A percentile compares a stretch with the other conserved stretches of the same genome.
phyloP scores from a whole-genome alignment of 2,329 filamentous ascomycete genomes.

The Aspergillus hortae region DNA sequence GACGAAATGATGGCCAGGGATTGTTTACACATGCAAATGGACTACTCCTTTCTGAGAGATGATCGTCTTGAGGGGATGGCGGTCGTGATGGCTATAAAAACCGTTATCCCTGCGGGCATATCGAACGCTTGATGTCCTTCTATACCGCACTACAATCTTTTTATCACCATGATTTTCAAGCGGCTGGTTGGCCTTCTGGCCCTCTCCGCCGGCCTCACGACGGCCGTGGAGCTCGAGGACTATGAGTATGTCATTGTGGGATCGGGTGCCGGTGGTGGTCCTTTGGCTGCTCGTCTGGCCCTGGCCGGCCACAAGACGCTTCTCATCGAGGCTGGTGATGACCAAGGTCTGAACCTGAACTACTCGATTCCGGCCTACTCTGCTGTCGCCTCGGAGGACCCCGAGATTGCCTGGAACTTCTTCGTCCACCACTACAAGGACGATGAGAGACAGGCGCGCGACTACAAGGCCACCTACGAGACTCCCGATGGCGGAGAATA shows the following conservation, averaged over 20 bases:
- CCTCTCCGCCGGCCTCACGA: constrained; percentile 4
- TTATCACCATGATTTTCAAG: constrained; percentile 1
- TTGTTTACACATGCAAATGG: neutral
- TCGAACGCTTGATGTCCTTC: neutral
- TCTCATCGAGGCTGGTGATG: constrained; percentile 38
- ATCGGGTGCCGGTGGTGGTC: constrained; percentile 35
- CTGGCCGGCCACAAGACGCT: constrained; percentile 33
- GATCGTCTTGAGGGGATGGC: neutral
- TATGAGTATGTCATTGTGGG: constrained; percentile 41
- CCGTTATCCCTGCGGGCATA: neutral
- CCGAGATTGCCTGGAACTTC: constrained; percentile 31
- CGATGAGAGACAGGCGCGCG: constrained; percentile 23
- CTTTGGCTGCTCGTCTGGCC: constrained; percentile 34
- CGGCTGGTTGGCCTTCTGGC: constrained; percentile 4
- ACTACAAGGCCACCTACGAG: constrained; percentile 40
- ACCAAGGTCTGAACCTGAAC: constrained; percentile 29
- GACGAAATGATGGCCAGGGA: neutral
- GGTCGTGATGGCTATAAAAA: neutral
- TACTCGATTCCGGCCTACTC: constrained; percentile 28
- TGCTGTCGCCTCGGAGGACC: constrained; percentile 27
- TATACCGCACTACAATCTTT: neutral
- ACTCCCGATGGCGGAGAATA: constrained; percentile 50
- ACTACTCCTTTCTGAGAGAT: neutral
- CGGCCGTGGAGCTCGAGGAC: constrained; percentile 22
- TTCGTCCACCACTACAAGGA: constrained; percentile 35